phyloP scores from a whole-genome alignment of 176 grass and related monocot species.

The Musa troglodytarum region DNA sequence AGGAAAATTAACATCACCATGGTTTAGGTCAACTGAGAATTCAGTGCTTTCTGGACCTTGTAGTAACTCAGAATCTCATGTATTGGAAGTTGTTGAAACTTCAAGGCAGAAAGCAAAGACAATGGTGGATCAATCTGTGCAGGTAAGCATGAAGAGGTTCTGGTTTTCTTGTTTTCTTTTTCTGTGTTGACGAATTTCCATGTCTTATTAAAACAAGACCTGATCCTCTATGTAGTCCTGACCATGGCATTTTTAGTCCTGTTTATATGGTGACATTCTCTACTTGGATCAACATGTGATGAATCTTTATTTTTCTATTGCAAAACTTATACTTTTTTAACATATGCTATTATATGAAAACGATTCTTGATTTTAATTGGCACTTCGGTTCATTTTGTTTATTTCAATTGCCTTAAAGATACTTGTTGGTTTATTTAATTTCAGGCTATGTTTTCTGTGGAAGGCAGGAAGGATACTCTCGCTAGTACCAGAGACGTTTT shows the following conservation, averaged over 20 bases:
- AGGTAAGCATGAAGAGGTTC: slow-evolving; percentile 29
- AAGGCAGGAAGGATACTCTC: neutral
- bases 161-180: neutral
- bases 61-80: slow-evolving; percentile 24
- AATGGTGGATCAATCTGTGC: slow-evolving; percentile 31
- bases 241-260: neutral
- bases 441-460: neutral
- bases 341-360: neutral
- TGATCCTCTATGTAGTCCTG: neutral
- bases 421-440: neutral
- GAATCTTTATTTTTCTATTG: neutral
- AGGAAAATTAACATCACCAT: slow-evolving; percentile 2
- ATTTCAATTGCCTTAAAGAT: neutral
- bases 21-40: neutral
- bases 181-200: neutral
- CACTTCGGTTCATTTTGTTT: neutral
- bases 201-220: neutral
- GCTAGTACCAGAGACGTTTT: neutral
- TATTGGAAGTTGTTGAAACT: slow-evolving; percentile 33
- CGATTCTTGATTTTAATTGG: neutral
- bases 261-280: no score
- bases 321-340: neutral
- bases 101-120: slow-evolving; percentile 34
- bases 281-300: neutral
- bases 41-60: slow-evolving; percentile 6